Conservation (phyloP, 768 basidiomycete genomes). For the Trametes coccinea region DNA sequence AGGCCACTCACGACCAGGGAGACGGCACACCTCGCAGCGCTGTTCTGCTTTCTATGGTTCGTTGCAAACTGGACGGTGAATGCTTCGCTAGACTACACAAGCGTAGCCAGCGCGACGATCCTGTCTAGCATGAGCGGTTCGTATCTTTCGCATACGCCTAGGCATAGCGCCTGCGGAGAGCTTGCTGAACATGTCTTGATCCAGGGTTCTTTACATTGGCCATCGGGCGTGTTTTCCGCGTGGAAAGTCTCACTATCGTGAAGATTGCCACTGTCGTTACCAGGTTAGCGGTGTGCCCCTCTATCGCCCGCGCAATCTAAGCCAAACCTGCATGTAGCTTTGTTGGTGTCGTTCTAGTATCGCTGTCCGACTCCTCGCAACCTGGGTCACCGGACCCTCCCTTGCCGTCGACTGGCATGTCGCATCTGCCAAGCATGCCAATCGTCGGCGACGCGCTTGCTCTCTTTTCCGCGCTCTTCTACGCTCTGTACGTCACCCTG, state of each 20-base stretch:
- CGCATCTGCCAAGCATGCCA: constrained; percentile 37
- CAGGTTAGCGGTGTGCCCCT: constrained; percentile 51
- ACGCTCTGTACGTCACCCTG: constrained; percentile 85
- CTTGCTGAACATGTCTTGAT: neutral
- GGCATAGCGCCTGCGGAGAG: neutral
- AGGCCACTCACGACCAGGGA: constrained; percentile 59
- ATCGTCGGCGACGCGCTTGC: constrained; percentile 82
- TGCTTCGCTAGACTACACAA: constrained; percentile 80
- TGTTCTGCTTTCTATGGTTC: constrained; percentile 92
- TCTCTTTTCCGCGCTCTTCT: constrained; percentile 83
- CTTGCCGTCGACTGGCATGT: constrained; percentile 20
- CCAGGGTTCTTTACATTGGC: constrained; percentile 92
- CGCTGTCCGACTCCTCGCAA: constrained; percentile 72
- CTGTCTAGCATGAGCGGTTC: constrained; percentile 86
- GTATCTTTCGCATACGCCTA: neutral
- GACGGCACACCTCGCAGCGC: constrained; percentile 75
- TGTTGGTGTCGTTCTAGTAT: constrained; percentile 83
- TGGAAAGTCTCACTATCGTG: constrained; percentile 71
- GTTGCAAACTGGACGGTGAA: constrained; percentile 92
- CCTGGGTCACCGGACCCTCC: constrained; percentile 17
- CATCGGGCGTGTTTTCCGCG: constrained; percentile 77
- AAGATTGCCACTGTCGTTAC: constrained; percentile 78
- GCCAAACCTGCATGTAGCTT: constrained; percentile 49
- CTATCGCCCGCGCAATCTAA: neutral
- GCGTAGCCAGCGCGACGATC: constrained; percentile 92